phyloP scores from a whole-genome alignment of 495 filamentous ascomycete genomes.

The Rhizodiscina lignyota region DNA sequence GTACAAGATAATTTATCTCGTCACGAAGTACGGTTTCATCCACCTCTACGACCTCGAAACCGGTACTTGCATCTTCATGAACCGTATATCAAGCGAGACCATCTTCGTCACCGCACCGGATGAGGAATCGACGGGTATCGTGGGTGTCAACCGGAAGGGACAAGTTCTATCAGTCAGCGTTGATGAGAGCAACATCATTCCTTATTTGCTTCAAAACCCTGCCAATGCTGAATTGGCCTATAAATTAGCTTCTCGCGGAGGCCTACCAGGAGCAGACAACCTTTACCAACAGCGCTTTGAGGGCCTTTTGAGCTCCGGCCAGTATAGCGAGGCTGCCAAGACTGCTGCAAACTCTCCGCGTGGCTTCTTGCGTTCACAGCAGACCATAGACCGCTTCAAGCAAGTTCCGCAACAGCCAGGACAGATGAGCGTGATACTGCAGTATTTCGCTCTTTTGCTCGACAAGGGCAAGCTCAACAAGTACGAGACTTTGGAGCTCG shows the following conservation, averaged over 20 bases:
- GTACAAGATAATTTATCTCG: constrained; percentile 90
- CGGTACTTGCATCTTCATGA: constrained; percentile 98
- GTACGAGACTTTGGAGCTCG: constrained; percentile 86
- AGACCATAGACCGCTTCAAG: constrained; percentile 93
- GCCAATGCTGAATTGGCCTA: constrained; percentile 81
- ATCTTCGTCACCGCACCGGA: constrained; percentile 90
- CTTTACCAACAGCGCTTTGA: constrained; percentile 90
- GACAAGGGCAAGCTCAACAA: constrained; percentile 89
- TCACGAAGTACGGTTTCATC: constrained; percentile 98
- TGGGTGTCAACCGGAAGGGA: constrained; percentile 94
- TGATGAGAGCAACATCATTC: constrained; percentile 78
- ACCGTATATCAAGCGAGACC: constrained; percentile 96
- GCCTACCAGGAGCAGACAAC: constrained; percentile 86
- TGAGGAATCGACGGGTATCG: constrained; percentile 65
- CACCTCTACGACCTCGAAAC: constrained; percentile 96
- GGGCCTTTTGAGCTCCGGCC: constrained; percentile 53
- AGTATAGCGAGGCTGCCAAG: constrained; percentile 80
- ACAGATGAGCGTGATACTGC: constrained; percentile 81
- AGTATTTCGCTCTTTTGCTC: constrained; percentile 94
- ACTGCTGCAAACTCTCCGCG: constrained; percentile 91
- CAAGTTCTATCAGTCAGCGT: constrained; percentile 88
- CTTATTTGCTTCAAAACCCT: constrained; percentile 88
- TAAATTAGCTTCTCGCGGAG: constrained; percentile 87
- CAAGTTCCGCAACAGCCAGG: constrained; percentile 54
- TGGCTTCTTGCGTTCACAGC: constrained; percentile 81